Evolutionary conservation across 1,284 basidiomycete species (phyloP).

Genomic region (Ganoderma lingzhi): DNA sequence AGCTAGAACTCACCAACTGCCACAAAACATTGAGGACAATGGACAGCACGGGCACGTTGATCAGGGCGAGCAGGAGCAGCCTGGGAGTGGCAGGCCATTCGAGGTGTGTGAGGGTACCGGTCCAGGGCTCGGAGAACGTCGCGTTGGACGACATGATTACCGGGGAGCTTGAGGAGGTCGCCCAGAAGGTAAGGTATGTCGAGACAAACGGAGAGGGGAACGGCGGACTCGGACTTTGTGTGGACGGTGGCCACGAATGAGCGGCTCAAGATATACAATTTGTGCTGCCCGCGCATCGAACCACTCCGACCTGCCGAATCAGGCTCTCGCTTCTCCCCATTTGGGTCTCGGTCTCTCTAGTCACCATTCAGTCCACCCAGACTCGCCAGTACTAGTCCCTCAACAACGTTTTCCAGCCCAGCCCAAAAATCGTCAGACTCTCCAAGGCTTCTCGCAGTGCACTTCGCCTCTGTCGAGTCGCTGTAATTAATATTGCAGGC

Average conservation of each 20-base stretch:
- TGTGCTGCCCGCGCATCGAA: slow-evolving; percentile 29
- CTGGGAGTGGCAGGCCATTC: slow-evolving; percentile 38
- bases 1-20: slow-evolving; percentile 59
- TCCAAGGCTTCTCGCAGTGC: neutral
- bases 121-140: slow-evolving; percentile 51
- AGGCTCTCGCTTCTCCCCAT: slow-evolving; percentile 28
- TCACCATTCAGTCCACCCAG: slow-evolving; percentile 8
- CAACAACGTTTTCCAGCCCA: neutral
- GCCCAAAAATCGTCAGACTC: slow-evolving; percentile 3
- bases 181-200: slow-evolving; percentile 8
- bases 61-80: slow-evolving; percentile 42
- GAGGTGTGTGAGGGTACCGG: slow-evolving; percentile 49
- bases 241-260: slow-evolving; percentile 26
- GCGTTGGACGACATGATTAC: slow-evolving; percentile 50
- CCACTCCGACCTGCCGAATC: slow-evolving; percentile 31
- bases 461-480: neutral
- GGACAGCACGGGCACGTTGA: slow-evolving; percentile 53
- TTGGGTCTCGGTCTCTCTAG: slow-evolving; percentile 34
- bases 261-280: slow-evolving; percentile 29
- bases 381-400: neutral
- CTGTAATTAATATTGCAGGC: neutral
- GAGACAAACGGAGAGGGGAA: slow-evolving; percentile 15
- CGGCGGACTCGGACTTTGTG: slow-evolving; percentile 3
- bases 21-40: slow-evolving; percentile 67
- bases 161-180: slow-evolving; percentile 16